Evolutionary conservation across 768 basidiomycete genomes (phyloP).

Genomic region (Lentinula detonsa): DNA sequence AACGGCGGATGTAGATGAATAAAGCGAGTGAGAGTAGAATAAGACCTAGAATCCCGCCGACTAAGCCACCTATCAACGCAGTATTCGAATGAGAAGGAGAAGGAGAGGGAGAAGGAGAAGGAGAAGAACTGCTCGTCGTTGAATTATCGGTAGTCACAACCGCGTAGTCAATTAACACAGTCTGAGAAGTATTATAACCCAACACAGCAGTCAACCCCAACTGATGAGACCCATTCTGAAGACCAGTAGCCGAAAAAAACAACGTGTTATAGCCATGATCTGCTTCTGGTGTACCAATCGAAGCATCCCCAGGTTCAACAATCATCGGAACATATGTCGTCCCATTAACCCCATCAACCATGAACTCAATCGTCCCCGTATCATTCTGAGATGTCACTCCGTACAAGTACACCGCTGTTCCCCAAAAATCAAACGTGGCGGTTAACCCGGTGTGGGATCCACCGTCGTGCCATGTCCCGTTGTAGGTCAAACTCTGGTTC

Average conservation of each 20-base stretch:
- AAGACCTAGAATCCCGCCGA: neutral
- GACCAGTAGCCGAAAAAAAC: neutral
- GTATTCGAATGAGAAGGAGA: no score
- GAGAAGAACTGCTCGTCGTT: neutral
- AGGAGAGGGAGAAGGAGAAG: neutral
- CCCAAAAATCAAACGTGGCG: neutral
- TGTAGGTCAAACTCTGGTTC: neutral
- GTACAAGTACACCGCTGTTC: neutral
- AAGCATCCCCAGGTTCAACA: neutral
- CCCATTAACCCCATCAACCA: neutral
- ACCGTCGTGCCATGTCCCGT: conserved; percentile 2
- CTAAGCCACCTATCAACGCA: no score
- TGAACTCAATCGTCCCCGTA: neutral
- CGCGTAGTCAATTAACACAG: conserved; percentile 1
- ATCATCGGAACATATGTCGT: neutral
- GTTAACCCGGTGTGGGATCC: neutral
- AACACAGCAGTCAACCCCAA: neutral
- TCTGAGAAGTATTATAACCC: neutral
- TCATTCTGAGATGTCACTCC: neutral
- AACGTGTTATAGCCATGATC: neutral
- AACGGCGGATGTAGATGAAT: neutral
- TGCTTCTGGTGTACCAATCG: neutral
- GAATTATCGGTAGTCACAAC: neutral
- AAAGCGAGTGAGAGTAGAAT: neutral
- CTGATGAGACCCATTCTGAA: neutral